Base-by-base conservation (phyloP, 805 yeast species). In the Nakazawaea molendinolei region DNA sequence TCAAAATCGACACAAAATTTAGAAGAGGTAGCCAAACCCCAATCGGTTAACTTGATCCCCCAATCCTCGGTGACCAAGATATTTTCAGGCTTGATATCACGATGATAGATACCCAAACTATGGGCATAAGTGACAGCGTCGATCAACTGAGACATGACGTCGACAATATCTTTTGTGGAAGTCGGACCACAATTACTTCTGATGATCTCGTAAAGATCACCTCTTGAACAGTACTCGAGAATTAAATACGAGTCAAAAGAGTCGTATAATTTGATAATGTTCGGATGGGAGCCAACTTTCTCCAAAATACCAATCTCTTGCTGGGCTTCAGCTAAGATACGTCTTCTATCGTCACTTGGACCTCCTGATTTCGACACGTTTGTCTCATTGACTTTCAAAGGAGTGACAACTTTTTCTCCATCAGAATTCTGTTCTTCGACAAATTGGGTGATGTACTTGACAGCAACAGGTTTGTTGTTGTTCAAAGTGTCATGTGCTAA, bases 181-280 rank as follows among this genome's bases (percentile, higher is more conserved):
- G 70, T 53, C 10, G 90, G 89, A 2, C 85, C 83, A 31, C 70
- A 61, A 19, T 73, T 74, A 43, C 63, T 58, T 44, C 76, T 82
- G 48, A 83, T 81, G 1, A 87, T 85, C 48, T 83, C 89, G 51
- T 84, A 86, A 31, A 86, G 59, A 54, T 86, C 96, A 40, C 96
- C 96, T 42, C 90, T 74, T 5, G 90, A 70, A 46, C 95, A 86
- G 51, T 80, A 86, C 49, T 86, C 95, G 63, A 87, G 65, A 9
- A 73, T 56, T 44, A 73, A 60, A 44, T 67, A 73, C 8, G 74
- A 62, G 45, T 69, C 79, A 46, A 73, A 73, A 41, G 61, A 59
- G 43, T 73, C 78, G 36, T 64, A 58, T 25, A 73, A 50, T 15
- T 60, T 52, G 10, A 72, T 60, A 30, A 73, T 65, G 44, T 72